These are phyloP conservation scores for Eucalyptus paniculata DNA, from an alignment of 345 rosid genomes.

Conservation along the genomic window DNA sequence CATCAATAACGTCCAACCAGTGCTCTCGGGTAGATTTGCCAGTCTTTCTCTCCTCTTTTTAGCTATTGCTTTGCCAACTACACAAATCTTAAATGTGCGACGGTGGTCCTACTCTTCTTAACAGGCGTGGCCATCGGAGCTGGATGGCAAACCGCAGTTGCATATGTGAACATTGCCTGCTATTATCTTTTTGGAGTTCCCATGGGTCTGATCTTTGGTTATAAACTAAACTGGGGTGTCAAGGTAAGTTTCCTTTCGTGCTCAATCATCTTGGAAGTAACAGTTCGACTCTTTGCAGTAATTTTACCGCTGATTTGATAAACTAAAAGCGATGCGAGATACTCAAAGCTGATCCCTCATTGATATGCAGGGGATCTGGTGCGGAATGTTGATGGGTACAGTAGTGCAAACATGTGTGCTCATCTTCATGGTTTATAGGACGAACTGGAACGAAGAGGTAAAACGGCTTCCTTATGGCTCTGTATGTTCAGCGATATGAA, in stretches of 20 bases:
- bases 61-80: neutral
- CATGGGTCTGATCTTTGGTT: slow-evolving; percentile 47
- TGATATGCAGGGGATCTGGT: slow-evolving; percentile 58
- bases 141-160: slow-evolving; percentile 60
- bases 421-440: slow-evolving; percentile 41
- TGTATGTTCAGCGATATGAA: neutral
- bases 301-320: neutral
- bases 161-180: slow-evolving; percentile 53
- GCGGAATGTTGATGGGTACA: slow-evolving; percentile 61
- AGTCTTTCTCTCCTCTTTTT: neutral
- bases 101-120: neutral
- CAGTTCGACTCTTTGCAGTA: neutral
- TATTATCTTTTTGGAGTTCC: slow-evolving; percentile 55
- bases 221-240: slow-evolving; percentile 33
- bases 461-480: neutral
- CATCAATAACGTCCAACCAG: slow-evolving; percentile 72
- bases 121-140: slow-evolving; percentile 12
- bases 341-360: neutral
- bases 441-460: slow-evolving; percentile 69
- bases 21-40: slow-evolving; percentile 56
- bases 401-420: slow-evolving; percentile 42
- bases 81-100: neutral
- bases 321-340: neutral
- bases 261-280: neutral
- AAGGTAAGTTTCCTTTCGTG: slow-evolving; percentile 5